phyloP scores from a whole-genome alignment of 371 early-diverging fungal species.

The Circinella umbellata region DNA sequence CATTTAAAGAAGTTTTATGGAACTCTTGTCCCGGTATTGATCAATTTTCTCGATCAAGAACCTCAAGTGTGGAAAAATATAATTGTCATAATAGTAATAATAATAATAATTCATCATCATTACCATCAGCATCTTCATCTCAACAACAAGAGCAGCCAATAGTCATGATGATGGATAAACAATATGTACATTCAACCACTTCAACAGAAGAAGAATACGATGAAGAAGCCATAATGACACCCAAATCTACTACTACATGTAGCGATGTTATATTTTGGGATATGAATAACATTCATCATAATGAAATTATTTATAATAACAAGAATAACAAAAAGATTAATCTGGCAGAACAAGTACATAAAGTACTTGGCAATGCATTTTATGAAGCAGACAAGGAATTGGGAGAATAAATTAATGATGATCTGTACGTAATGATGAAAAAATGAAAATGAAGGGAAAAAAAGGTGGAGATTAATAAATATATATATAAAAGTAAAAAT shows the following conservation, averaged over 20 bases:
- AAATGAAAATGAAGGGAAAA: too few species aligned
- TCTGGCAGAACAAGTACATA: conserved; percentile 3
- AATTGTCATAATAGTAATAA: not conserved
- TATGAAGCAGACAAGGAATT: conserved; percentile 1
- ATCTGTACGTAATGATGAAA: too few species aligned
- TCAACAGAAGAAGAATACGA: not conserved
- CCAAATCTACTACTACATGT: not conserved
- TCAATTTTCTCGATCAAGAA: conserved; percentile 7
- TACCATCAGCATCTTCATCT: too few species aligned
- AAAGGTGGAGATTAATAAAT: too few species aligned
- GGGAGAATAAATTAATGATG: not conserved
- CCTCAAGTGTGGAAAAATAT: not conserved
- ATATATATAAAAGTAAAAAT: too few species aligned
- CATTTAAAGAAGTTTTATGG: conserved; percentile 5
- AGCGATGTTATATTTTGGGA: not conserved
- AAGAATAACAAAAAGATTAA: not conserved
- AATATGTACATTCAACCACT: not conserved
- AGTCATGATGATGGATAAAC: not conserved
- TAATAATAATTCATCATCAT: too few species aligned
- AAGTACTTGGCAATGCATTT: not conserved
- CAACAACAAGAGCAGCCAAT: not conserved
- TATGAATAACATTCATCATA: not conserved
- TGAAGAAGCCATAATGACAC: not conserved
- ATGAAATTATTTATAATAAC: not conserved
- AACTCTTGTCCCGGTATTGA: not conserved